Evolutionary conservation across 768 basidiomycete genomes (phyloP).

Genomic region (Phylloporus sp.): DNA sequence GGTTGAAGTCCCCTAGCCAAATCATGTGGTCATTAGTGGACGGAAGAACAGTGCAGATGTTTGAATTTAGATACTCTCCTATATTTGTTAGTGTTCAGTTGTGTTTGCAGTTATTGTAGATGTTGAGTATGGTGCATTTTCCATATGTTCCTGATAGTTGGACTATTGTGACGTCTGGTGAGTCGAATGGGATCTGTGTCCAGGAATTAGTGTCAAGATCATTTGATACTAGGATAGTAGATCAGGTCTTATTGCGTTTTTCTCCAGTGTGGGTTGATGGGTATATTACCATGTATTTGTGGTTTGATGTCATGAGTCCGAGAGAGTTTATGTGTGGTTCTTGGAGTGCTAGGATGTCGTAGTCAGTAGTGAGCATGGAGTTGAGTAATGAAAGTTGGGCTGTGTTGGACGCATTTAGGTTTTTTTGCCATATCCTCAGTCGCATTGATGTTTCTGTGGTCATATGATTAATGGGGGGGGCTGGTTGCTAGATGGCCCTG

Average conservation of each 20-base stretch:
- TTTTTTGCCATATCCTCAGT: constrained; percentile 6
- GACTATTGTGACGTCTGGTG: not conserved
- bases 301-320: constrained; percentile 8
- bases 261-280: constrained; percentile 7
- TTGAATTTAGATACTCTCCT: too few relatives aligned
- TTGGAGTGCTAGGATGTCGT: constrained; percentile 36
- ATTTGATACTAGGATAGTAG: constrained; percentile 6
- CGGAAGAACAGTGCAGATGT: too few relatives aligned
- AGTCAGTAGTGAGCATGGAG: constrained; percentile 1
- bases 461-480: too few relatives aligned
- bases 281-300: constrained; percentile 18
- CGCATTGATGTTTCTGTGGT: not conserved
- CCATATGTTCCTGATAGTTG: not conserved
- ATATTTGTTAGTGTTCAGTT: not conserved
- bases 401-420: constrained; percentile 1
- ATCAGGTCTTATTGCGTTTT: not conserved
- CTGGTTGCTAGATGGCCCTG: too few relatives aligned
- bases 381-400: not conserved
- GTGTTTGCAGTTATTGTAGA: constrained; percentile 6
- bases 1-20: constrained; percentile 31
- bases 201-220: constrained; percentile 2
- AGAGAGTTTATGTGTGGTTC: constrained; percentile 35
- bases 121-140: not conserved
- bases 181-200: constrained; percentile 1
- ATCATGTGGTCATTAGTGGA: constrained; percentile 11